A percentile compares a stretch with the other conserved stretches of the same genome.
These are phyloP conservation scores for Eutrema japonicum DNA, from an alignment of 345 rosid species.

Conservation along the genomic window DNA sequence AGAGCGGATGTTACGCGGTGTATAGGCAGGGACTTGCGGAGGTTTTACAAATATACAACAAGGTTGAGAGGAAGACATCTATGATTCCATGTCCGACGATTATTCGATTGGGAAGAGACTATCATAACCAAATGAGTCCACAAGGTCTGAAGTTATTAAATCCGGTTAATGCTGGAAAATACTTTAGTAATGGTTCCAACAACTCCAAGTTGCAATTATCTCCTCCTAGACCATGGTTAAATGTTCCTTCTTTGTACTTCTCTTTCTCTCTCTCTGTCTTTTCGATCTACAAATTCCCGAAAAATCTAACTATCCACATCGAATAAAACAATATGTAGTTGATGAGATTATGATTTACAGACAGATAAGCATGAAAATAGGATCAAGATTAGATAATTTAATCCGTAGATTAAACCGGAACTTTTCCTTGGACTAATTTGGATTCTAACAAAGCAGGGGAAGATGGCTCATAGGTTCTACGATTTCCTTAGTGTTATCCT, in stretches of 20 bases:
- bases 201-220: constrained; percentile 32
- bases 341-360: not conserved
- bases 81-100: constrained; percentile 30
- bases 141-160: constrained; percentile 31
- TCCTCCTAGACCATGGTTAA: constrained; percentile 40
- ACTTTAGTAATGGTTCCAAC: constrained; percentile 20
- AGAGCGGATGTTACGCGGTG: constrained; percentile 26
- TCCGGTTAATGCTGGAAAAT: constrained; percentile 24
- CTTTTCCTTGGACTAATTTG: not conserved
- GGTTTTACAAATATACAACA: constrained; percentile 36
- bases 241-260: constrained; percentile 48
- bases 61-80: constrained; percentile 23
- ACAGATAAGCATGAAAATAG: not conserved
- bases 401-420: not conserved
- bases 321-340: not conserved
- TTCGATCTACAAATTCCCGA: not conserved
- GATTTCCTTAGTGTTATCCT: constrained; percentile 53
- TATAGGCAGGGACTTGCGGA: constrained; percentile 33
- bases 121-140: constrained; percentile 19
- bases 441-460: constrained; percentile 53
- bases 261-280: constrained; percentile 1
- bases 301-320: not conserved
- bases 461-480: constrained; percentile 62
- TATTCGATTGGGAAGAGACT: constrained; percentile 33
- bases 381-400: not conserved